Percentiles rank a stretch among this genome's conserved stretches.
These are phyloP conservation scores for Candida alai DNA, from an alignment of 805 yeast species.

Conservation along the genomic window DNA sequence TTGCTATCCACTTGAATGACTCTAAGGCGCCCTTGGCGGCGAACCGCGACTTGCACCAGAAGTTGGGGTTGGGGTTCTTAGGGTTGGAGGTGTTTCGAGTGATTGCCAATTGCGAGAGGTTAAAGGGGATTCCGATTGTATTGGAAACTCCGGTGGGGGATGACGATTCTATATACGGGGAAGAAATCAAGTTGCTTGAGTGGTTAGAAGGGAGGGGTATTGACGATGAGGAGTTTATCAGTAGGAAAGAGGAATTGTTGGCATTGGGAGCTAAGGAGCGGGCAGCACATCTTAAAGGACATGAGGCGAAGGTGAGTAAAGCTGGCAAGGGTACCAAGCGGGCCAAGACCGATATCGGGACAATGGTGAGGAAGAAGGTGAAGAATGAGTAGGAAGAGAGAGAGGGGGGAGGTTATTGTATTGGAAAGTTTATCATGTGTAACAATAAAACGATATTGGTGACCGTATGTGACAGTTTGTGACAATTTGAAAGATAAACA, in stretches of 20 bases:
- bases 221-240: conserved; percentile 54
- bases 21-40: conserved; percentile 92
- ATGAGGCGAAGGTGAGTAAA: conserved; percentile 48
- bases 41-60: conserved; percentile 87
- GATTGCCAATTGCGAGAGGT: conserved; percentile 63
- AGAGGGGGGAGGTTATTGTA: conserved; percentile 10
- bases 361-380: conserved; percentile 16
- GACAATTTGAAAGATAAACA: too few species aligned
- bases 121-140: conserved; percentile 70
- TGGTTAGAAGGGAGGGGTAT: conserved; percentile 62
- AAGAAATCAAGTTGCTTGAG: conserved; percentile 77
- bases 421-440: too few species aligned
- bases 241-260: conserved; percentile 47
- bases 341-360: conserved; percentile 12
- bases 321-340: conserved; percentile 11
- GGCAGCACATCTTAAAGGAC: conserved; percentile 61
- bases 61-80: conserved; percentile 82
- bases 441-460: too few species aligned
- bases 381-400: conserved; percentile 7
- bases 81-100: conserved; percentile 82
- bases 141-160: conserved; percentile 81
- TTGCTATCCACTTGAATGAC: conserved; percentile 87
- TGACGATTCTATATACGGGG: conserved; percentile 66
- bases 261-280: conserved; percentile 66
- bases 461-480: too few species aligned